phyloP scores from a whole-genome alignment of 768 basidiomycete species.

The Amanita fuliginea region DNA sequence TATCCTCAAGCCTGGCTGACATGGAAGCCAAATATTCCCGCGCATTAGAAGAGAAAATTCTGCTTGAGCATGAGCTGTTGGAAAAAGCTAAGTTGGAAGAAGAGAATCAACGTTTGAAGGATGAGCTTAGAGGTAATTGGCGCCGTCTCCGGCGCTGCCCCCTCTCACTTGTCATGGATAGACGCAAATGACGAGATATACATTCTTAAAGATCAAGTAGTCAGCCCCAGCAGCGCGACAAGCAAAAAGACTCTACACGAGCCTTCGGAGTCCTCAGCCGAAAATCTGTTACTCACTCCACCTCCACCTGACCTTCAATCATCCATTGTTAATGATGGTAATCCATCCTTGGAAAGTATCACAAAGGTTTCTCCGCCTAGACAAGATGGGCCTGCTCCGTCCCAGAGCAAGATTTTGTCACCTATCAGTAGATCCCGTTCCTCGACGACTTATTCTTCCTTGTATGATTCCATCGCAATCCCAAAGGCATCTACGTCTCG shows the following conservation, averaged over 20 bases:
- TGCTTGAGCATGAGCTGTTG: conserved; percentile 90
- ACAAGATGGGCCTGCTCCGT: conserved; percentile 35
- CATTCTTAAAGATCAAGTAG: conserved; percentile 70
- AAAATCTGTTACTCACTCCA: conserved; percentile 47
- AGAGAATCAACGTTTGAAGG: conserved; percentile 81
- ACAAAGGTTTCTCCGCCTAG: conserved; percentile 24
- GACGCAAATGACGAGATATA: conserved; percentile 81
- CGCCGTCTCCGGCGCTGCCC: not conserved
- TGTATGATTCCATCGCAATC: conserved; percentile 32
- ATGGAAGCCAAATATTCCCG: conserved; percentile 83
- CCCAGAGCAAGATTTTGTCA: conserved; percentile 34
- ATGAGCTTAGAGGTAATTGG: conserved; percentile 78
- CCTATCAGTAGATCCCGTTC: conserved; percentile 44
- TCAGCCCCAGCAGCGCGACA: conserved; percentile 21
- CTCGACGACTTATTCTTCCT: conserved; percentile 36
- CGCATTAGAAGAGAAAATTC: conserved; percentile 91
- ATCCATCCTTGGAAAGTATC: conserved; percentile 24
- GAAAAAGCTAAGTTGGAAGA: conserved; percentile 88
- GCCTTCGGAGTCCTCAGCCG: conserved; percentile 29
- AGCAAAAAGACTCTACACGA: conserved; percentile 19
- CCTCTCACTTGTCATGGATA: conserved; percentile 20
- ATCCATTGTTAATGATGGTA: conserved; percentile 29
- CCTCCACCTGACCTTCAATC: conserved; percentile 52
- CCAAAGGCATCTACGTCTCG: conserved; percentile 41
- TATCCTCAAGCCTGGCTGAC: conserved; percentile 72